A percentile compares a stretch with the other conserved stretches of the same genome.
phyloP scores from a whole-genome alignment of 73 alveolate genomes.

The Tetrahymena borealis region DNA sequence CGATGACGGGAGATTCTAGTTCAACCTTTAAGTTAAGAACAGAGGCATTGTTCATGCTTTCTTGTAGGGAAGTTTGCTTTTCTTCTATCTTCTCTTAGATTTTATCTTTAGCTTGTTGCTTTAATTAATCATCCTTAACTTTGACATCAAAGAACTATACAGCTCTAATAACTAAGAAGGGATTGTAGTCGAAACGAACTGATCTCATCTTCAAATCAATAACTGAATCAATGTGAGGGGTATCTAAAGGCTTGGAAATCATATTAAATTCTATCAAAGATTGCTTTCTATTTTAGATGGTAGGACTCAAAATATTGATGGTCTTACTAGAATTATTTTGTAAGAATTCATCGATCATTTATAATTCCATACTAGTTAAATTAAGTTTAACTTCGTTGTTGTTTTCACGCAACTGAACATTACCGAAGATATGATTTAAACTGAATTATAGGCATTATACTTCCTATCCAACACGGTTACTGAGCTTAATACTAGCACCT shows the following conservation, averaged over 20 bases:
- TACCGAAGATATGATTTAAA: neutral
- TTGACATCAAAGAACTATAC: constrained; percentile 15
- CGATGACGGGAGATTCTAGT: constrained; percentile 11
- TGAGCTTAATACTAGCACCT: neutral
- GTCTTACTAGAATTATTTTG: neutral
- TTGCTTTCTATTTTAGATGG: neutral
- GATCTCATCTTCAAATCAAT: constrained; percentile 17
- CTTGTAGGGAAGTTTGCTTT: constrained; percentile 14
- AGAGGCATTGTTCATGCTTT: constrained; percentile 19
- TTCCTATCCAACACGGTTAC: neutral
- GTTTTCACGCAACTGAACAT: neutral
- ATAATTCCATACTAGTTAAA: neutral
- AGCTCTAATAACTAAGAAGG: constrained; percentile 16
- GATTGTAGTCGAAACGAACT: constrained; percentile 19
- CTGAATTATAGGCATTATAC: neutral
- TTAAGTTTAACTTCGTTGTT: constrained; percentile 9
- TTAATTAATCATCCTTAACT: constrained; percentile 25
- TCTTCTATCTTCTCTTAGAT: neutral
- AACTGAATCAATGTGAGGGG: constrained; percentile 20
- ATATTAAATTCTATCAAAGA: neutral
- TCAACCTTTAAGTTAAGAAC: constrained; percentile 11
- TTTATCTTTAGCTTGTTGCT: constrained; percentile 28
- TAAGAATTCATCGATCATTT: neutral
- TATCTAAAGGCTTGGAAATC: constrained; percentile 23
- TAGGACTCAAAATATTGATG: constrained; percentile 7